A percentile compares a stretch with the other conserved stretches of the same genome.
phyloP scores from a whole-genome alignment of 495 filamentous ascomycete genomes.

The Penicillium maclennaniae region DNA sequence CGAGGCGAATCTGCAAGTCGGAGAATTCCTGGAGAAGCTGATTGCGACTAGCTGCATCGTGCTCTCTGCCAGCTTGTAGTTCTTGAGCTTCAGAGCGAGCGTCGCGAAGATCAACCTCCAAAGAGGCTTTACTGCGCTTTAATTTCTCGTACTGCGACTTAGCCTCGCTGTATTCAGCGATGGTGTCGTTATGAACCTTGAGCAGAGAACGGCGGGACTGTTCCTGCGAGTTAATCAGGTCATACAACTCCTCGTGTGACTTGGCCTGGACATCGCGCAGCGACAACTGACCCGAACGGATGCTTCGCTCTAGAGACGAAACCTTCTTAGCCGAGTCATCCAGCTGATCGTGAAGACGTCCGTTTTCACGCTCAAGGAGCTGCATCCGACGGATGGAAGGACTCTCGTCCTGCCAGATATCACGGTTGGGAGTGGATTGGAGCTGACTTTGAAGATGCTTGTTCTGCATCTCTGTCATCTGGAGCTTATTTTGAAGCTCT shows the following conservation, averaged over 20 bases:
- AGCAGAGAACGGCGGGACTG: constrained; percentile 77
- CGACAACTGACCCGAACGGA: constrained; percentile 84
- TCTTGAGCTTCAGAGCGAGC: constrained; percentile 80
- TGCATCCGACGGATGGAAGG: constrained; percentile 79
- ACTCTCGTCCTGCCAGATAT: constrained; percentile 72
- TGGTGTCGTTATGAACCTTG: constrained; percentile 77
- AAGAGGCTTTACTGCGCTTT: constrained; percentile 67
- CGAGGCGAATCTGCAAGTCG: constrained; percentile 89
- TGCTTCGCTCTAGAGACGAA: constrained; percentile 80
- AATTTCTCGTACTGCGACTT: constrained; percentile 83
- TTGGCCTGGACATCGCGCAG: constrained; percentile 89
- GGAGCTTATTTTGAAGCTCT: constrained; percentile 89
- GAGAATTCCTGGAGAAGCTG: constrained; percentile 91
- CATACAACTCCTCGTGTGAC: constrained; percentile 92
- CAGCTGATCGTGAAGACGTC: constrained; percentile 86
- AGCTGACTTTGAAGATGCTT: constrained; percentile 88
- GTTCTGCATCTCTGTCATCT: constrained; percentile 94
- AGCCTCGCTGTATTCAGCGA: constrained; percentile 78
- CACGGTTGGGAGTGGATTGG: constrained; percentile 55
- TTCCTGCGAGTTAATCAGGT: constrained; percentile 91
- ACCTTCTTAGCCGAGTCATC: constrained; percentile 95
- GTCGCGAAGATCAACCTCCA: constrained; percentile 91
- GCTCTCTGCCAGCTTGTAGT: constrained; percentile 68
- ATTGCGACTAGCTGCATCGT: constrained; percentile 75
- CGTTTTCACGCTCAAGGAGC: constrained; percentile 91